A percentile compares a stretch with the other conserved stretches of the same genome.
Evolutionary conservation across 177 flowering plant genomes (phyloP).

Genomic region (Vitis hybrid): DNA sequence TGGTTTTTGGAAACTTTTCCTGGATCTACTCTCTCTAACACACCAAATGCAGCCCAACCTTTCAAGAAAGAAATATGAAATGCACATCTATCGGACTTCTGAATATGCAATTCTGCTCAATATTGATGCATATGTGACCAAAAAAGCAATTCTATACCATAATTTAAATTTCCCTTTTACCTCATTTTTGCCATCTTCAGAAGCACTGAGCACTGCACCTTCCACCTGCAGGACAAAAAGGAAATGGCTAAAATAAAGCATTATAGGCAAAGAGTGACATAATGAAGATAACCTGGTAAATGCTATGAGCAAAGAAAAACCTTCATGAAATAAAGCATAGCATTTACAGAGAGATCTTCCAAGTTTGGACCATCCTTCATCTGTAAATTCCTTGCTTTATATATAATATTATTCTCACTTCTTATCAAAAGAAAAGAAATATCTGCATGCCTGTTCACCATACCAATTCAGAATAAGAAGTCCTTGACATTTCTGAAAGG

Average conservation of each 20-base stretch:
- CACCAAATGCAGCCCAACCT: too few relatives aligned
- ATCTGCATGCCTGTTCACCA: neutral
- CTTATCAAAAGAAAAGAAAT: neutral
- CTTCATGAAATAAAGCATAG: too few relatives aligned
- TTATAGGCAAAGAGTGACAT: neutral
- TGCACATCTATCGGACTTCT: neutral
- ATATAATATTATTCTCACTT: neutral
- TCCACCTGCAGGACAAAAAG: constrained; percentile 25
- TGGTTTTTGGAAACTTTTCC: too few relatives aligned
- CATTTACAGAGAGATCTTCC: too few relatives aligned
- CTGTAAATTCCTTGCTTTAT: too few relatives aligned
- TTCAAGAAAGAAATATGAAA: too few relatives aligned
- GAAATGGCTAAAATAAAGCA: neutral
- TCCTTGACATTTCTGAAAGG: constrained; percentile 53
- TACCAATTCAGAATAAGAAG: constrained; percentile 51
- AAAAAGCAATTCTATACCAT: neutral
- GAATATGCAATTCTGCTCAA: neutral
- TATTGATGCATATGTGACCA: neutral
- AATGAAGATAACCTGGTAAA: neutral
- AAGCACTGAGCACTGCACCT: constrained; percentile 12
- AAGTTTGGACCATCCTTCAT: too few relatives aligned
- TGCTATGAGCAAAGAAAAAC: too few relatives aligned
- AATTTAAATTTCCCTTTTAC: constrained; percentile 21
- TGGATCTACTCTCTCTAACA: too few relatives aligned
- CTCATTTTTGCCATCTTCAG: constrained; percentile 31